A percentile compares a stretch with the other conserved stretches of the same genome.
Evolutionary conservation across 257 asterid species (phyloP).

Genomic region (Solanum pinnatisectum): DNA sequence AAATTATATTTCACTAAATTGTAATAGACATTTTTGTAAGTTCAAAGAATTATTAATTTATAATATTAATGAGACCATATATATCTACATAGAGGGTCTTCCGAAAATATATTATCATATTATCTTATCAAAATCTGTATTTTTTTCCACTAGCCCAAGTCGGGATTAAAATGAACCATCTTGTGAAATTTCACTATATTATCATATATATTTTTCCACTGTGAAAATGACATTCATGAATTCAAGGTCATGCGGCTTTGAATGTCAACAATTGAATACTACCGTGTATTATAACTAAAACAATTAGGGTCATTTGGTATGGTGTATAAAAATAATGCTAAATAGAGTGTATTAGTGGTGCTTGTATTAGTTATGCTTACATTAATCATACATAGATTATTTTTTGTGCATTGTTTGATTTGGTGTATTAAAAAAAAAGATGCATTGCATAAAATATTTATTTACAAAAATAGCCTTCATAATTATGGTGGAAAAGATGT

Average conservation of each 20-base stretch:
- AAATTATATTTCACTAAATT: too few relatives aligned
- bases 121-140: not conserved
- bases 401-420: not conserved
- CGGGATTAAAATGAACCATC: not conserved
- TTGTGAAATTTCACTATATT: not conserved
- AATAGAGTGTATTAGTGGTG: not conserved
- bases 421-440: not conserved
- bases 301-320: not conserved
- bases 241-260: not conserved
- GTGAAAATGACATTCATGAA: not conserved
- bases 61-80: not conserved
- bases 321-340: not conserved
- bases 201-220: not conserved
- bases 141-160: not conserved
- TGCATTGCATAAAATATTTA: not conserved
- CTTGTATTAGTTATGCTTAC: not conserved
- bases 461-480: not conserved
- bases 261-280: not conserved
- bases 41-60: not conserved
- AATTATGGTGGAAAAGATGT: not conserved
- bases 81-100: not conserved
- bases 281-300: not conserved
- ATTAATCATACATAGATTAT: not conserved
- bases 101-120: too few relatives aligned
- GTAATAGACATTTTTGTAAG: too few relatives aligned